Conservation (phyloP, 192 early-diverging fungal species). For the Coemansia sp. region DNA sequence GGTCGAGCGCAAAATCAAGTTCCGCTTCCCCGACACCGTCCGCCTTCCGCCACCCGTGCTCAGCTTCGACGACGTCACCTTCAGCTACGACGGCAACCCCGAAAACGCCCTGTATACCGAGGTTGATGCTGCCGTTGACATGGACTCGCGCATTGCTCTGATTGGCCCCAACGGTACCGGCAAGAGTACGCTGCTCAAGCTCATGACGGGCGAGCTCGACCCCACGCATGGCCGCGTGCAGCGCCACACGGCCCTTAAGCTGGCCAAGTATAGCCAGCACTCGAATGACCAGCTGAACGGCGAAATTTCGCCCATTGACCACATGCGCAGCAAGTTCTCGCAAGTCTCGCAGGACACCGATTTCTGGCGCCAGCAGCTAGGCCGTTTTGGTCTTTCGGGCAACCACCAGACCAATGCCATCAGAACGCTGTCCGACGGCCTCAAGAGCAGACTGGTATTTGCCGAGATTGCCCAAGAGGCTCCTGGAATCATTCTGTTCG, state of each 20-base stretch:
- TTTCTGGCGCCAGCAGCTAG: slow-evolving; percentile 89
- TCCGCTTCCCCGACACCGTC: slow-evolving; percentile 81
- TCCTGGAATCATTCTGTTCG: slow-evolving; percentile 88
- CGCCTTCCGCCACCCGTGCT: slow-evolving; percentile 95
- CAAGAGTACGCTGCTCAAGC: slow-evolving; percentile 95
- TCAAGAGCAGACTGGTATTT: slow-evolving; percentile 86
- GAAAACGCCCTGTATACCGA: slow-evolving; percentile 83
- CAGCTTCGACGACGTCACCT: slow-evolving; percentile 86
- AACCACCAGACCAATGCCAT: slow-evolving; percentile 90
- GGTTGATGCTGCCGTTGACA: slow-evolving; percentile 92
- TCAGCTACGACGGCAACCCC: slow-evolving; percentile 85
- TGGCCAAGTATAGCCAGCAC: slow-evolving; percentile 97
- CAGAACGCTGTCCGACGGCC: slow-evolving; percentile 86
- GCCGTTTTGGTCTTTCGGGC: slow-evolving; percentile 91
- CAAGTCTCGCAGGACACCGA: slow-evolving; percentile 76
- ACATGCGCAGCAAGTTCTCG: slow-evolving; percentile 82
- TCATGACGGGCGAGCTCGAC: slow-evolving; percentile 87
- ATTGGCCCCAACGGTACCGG: slow-evolving; percentile 95
- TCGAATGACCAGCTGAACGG: slow-evolving; percentile 93
- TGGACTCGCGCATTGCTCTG: slow-evolving; percentile 97
- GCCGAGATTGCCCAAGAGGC: slow-evolving; percentile 63
- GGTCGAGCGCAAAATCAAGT: slow-evolving; percentile 69
- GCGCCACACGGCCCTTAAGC: slow-evolving; percentile 89
- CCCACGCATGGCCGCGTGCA: slow-evolving; percentile 82
- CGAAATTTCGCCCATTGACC: slow-evolving; percentile 83